Evolutionary conservation across 2,329 filamentous ascomycete species (phyloP), one percentile per base, ranked within the genome.

Genomic region (Trichoderma citrinoviride): DNA sequence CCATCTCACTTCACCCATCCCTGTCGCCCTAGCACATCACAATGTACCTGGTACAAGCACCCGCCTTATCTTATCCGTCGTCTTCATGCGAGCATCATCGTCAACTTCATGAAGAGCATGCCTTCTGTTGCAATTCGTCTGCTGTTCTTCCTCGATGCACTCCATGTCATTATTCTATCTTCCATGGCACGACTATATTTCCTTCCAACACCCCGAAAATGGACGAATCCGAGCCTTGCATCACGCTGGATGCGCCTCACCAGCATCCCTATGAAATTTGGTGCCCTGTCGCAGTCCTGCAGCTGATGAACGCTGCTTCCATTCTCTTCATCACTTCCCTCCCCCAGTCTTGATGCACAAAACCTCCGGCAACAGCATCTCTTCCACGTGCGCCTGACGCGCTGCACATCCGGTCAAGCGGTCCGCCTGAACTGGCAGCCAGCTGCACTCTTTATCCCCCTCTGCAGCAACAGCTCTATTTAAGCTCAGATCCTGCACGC

Each of bases 1-100:
- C 21, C 49, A 21, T 54, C 49, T 53, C 52, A 14, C 43, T 58
- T 47, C 23, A 10, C 43, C 12, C 49, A 29, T 49, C 60, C 47
- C 47, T 62, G 47, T 10, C 49, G 44, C 40, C 49, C 49, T 25
- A 43, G 49, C 29, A 29, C 49, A 62, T 37, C 12, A 10, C 33
- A 12, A 14, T 43, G 37, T 25, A 19, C 49, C 37, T 29, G 23
- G 33, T 61, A 54, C 33, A 37, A 37, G 33, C 33, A 37, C 25
- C 17, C 25, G 14, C n/a, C 60, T 62, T 54, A 62, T 62, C 60
- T 62, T 62, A 62, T 62, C n/a, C n/a, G n/a, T n/a, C 60, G 44
- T n/a, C 25, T 12, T 15, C 21, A 10, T 37, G 33, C 27, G 17
- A n/a, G 43, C 37, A 10, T 60, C 56, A 54, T 62, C 41, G 27